Percentiles rank a stretch among this genome's conserved stretches.
Evolutionary conservation across 179 eudicot species (phyloP).

Genomic region (Silene coronaria): DNA sequence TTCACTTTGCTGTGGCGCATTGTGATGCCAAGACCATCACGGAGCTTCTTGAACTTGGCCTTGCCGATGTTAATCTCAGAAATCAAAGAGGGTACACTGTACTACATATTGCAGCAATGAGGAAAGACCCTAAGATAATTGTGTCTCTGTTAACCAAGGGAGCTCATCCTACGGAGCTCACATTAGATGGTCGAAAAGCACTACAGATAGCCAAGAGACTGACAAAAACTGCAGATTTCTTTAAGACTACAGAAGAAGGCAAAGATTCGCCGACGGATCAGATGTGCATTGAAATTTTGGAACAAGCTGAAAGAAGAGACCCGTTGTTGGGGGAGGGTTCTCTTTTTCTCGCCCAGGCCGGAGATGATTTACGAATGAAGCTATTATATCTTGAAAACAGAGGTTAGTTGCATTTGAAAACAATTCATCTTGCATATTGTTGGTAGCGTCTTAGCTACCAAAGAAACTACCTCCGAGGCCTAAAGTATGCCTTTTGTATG

Average conservation of each 20-base stretch:
- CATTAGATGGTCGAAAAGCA: conserved; percentile 76
- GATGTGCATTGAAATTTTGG: conserved; percentile 81
- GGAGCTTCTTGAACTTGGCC: conserved; percentile 71
- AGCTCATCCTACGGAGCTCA: conserved; percentile 64
- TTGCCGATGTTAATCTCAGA: conserved; percentile 63
- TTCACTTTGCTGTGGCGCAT: conserved; percentile 82
- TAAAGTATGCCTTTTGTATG: neutral
- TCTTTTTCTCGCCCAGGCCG: conserved; percentile 66
- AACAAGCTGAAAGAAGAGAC: conserved; percentile 75
- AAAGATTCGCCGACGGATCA: conserved; percentile 63
- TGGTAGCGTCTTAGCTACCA: neutral
- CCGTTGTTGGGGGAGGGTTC: conserved; percentile 75
- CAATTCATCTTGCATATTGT: neutral
- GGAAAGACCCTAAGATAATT: conserved; percentile 83
- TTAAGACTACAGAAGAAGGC: conserved; percentile 51
- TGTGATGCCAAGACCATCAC: conserved; percentile 69
- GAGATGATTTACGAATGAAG: conserved; percentile 65
- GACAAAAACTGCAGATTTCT: conserved; percentile 48
- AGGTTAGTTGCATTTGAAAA: conserved; percentile 39
- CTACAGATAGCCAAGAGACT: conserved; percentile 72
- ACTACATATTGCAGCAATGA: conserved; percentile 78
- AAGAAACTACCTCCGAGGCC: too few species aligned
- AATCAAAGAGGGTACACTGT: conserved; percentile 63
- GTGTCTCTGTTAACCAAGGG: conserved; percentile 82
- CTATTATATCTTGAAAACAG: conserved; percentile 81